These are phyloP conservation scores for Dendryphion nanum DNA, from an alignment of 2,329 filamentous ascomycete species.

Conservation along the genomic window DNA sequence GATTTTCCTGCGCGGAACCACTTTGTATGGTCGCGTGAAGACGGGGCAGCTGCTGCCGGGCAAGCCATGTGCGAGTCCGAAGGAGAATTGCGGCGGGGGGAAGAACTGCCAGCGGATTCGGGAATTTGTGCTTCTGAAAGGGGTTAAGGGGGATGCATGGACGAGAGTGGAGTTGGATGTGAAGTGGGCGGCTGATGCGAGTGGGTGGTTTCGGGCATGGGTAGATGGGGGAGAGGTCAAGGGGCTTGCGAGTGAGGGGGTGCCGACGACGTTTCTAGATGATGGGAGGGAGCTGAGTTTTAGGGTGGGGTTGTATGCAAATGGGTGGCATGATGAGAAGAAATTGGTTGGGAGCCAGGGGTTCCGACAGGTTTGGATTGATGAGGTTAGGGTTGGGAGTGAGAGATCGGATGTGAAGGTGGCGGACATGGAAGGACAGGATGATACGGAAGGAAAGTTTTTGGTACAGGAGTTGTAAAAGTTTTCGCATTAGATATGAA, in stretches of 20 bases:
- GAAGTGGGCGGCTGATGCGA: constrained; percentile 45
- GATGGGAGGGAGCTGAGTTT: constrained; percentile 44
- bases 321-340: constrained; percentile 48
- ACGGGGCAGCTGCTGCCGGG: constrained; percentile 6
- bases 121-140: background rate
- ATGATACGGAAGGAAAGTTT: too few relatives aligned
- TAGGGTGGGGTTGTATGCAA: constrained; percentile 51
- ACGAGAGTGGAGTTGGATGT: constrained; percentile 49
- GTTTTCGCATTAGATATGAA: too few relatives aligned
- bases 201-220: constrained; percentile 50
- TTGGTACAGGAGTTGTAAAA: too few relatives aligned
- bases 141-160: constrained; percentile 43
- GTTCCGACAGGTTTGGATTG: constrained; percentile 14
- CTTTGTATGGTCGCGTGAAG: constrained; percentile 47
- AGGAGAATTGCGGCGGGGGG: too few relatives aligned
- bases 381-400: constrained; percentile 19
- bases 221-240: constrained; percentile 47
- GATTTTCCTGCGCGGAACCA: constrained; percentile 47
- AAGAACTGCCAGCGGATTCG: too few relatives aligned
- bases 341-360: constrained; percentile 3
- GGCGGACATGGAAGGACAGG: too few relatives aligned
- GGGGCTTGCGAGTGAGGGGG: constrained; percentile 38
- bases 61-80: constrained; percentile 4
- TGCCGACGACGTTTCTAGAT: constrained; percentile 49
- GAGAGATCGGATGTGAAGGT: too few relatives aligned